Base-by-base conservation (phyloP, 179 eudicot species). In the Silene noctiflora region DNA sequence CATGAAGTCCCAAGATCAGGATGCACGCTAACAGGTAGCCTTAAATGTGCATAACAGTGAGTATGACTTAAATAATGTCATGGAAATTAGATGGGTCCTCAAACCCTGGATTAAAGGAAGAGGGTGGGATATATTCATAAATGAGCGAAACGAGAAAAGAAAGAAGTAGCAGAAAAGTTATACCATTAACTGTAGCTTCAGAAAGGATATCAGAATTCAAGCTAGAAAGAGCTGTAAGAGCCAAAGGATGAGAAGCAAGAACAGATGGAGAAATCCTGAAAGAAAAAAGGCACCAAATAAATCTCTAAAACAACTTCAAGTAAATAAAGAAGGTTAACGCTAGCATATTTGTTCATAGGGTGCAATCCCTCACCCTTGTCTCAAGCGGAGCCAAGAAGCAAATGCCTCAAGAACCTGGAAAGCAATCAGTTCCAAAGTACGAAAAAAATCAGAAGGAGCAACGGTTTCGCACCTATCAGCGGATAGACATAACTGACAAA, bases 181-280 rank as follows among this genome's bases (percentile, higher is more conserved):
- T 91, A 95, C 99, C 99, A 89, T 95, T 95, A 62, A 91, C 98
- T 27, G 98, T 83, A 82, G 98, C 96, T 87, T 95, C 99, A 14
- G 91, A 89, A 22, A 93, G 84, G 63, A 88, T 55, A 62, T 95
- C 99, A 81, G 91, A 87, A 79, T 78, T 81, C 90, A 95, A 83
- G 86, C 96, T 80, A 84, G 99, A 89, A 59, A 95, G 90, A 84
- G 98, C 95, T 67, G 92, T 85, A 67, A 80, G 91, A 79, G 91
- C 97, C 84, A 95, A 84, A 55, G 95, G 97, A 72, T 95, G 97
- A 76, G 92, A 90, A 84, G 97, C 91, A 77, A 95, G 97, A 13
- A 84, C 80, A 62, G 94, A 87, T 69, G 96, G 88, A 78, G 98
- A 87, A 66, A 95, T 86, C 93, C 99, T 95, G 91, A 66, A 82